Evolutionary conservation across 2,329 filamentous ascomycete species (phyloP).

Genomic region (Amphichorda felina): DNA sequence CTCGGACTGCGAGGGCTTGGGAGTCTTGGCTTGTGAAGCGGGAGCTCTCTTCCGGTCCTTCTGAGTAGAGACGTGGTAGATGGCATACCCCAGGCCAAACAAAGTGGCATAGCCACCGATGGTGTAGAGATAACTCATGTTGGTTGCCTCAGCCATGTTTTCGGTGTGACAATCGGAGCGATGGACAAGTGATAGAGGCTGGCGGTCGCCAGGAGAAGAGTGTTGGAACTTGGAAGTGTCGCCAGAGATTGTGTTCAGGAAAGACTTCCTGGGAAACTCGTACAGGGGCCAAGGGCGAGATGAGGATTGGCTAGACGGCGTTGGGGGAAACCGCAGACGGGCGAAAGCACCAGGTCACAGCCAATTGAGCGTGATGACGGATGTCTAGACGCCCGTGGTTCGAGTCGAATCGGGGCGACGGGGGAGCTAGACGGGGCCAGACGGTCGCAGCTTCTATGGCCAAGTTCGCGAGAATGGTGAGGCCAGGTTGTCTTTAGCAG

Average conservation of each 20-base stretch:
- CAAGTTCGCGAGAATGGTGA: conserved; percentile 13
- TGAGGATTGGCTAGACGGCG: too few relatives aligned
- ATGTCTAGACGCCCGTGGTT: too few relatives aligned
- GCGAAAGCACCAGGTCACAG: too few relatives aligned
- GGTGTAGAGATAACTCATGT: conserved; percentile 23
- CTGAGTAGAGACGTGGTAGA: conserved; percentile 22
- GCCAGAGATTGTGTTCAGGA: too few relatives aligned
- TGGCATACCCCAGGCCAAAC: conserved; percentile 20
- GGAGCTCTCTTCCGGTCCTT: conserved; percentile 18
- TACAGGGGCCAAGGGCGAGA: too few relatives aligned
- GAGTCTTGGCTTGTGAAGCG: conserved; percentile 11
- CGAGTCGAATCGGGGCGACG: too few relatives aligned
- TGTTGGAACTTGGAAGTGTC: background rate
- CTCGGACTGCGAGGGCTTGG: conserved; percentile 17
- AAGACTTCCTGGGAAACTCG: too few relatives aligned
- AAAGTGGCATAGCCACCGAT: conserved; percentile 23
- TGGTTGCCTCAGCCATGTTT: conserved; percentile 5
- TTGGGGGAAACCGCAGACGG: too few relatives aligned
- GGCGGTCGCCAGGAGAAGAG: background rate
- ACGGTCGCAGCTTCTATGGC: too few relatives aligned
- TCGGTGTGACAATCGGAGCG: background rate
- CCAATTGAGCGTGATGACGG: too few relatives aligned
- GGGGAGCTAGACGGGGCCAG: too few relatives aligned
- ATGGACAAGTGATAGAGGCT: background rate
- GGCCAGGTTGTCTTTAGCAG: conserved; percentile 17